A percentile compares a stretch with the other conserved stretches of the same genome.
These are phyloP conservation scores for Alternaria sp. DNA, from an alignment of 2,329 filamentous ascomycete species.

Conservation along the genomic window DNA sequence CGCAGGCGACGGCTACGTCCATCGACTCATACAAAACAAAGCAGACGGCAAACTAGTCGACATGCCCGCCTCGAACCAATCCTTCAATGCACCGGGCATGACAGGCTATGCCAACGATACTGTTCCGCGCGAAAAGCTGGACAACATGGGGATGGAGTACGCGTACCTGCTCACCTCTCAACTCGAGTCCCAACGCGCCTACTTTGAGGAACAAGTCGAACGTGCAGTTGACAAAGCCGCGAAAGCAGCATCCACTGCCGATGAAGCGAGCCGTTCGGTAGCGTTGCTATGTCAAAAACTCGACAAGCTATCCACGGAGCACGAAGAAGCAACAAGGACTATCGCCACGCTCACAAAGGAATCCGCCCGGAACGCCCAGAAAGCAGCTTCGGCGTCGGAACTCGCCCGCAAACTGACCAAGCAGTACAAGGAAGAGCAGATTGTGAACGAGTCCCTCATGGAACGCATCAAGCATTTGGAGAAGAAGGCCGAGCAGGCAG, in stretches of 20 bases:
- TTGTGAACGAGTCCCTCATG: slow-evolving; percentile 81
- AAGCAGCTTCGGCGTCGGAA: slow-evolving; percentile 74
- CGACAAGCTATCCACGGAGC: slow-evolving; percentile 61
- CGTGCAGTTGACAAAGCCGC: slow-evolving; percentile 90
- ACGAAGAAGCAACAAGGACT: slow-evolving; percentile 62
- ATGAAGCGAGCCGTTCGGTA: slow-evolving; percentile 64
- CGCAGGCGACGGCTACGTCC: slow-evolving; percentile 92
- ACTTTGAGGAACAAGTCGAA: slow-evolving; percentile 91
- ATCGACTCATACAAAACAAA: slow-evolving; percentile 92
- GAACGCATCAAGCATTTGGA: slow-evolving; percentile 77
- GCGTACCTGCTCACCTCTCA: slow-evolving; percentile 92
- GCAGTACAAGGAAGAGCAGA: slow-evolving; percentile 85
- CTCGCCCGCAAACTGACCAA: slow-evolving; percentile 79
- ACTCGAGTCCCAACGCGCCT: slow-evolving; percentile 88
- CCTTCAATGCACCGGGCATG: slow-evolving; percentile 47
- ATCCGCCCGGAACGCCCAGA: slow-evolving; percentile 62
- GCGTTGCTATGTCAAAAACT: slow-evolving; percentile 62
- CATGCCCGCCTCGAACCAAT: slow-evolving; percentile 66
- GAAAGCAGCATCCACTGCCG: slow-evolving; percentile 72
- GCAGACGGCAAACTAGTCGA: slow-evolving; percentile 92
- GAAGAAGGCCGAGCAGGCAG: slow-evolving; percentile 65
- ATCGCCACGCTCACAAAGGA: slow-evolving; percentile 77
- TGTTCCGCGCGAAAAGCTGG: slow-evolving; percentile 74
- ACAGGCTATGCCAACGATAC: slow-evolving; percentile 66
- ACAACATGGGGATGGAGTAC: slow-evolving; percentile 90